A percentile compares a stretch with the other conserved stretches of the same genome.
These are phyloP conservation scores for Nakazawaea pomicola DNA, from an alignment of 805 yeast genomes.

Conservation along the genomic window DNA sequence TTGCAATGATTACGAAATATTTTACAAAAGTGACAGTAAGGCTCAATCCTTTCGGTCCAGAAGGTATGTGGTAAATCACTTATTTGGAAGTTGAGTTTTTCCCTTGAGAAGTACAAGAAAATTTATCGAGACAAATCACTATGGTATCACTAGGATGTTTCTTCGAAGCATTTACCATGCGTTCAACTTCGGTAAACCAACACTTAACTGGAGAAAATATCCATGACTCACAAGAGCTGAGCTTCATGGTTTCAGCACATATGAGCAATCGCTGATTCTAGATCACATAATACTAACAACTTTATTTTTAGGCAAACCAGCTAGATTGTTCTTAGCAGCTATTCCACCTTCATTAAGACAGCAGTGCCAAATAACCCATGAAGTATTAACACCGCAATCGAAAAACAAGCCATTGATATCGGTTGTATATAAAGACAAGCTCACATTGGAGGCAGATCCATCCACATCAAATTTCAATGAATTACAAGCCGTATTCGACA, in stretches of 20 bases:
- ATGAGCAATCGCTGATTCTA: no score
- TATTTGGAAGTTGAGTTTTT: no score
- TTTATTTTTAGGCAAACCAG: slow-evolving; percentile 51
- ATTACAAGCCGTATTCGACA: slow-evolving; percentile 61
- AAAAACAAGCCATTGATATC: slow-evolving; percentile 54
- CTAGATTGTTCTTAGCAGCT: slow-evolving; percentile 72
- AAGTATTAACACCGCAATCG: slow-evolving; percentile 46
- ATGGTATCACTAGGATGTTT: no score
- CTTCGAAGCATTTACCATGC: no score
- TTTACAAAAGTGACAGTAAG: slow-evolving; percentile 71
- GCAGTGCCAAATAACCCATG: slow-evolving; percentile 56
- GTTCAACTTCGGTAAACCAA: no score
- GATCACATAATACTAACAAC: slow-evolving; percentile 1
- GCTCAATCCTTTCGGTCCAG: slow-evolving; percentile 72
- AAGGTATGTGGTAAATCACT: slow-evolving; percentile 37
- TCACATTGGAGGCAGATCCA: slow-evolving; percentile 65
- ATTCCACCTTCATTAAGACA: slow-evolving; percentile 73
- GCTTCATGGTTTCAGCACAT: no score
- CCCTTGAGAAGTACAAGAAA: no score
- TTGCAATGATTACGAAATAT: slow-evolving; percentile 80
- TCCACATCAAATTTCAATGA: slow-evolving; percentile 49
- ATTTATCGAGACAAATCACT: no score
- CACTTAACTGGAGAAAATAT: no score
- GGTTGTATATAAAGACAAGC: slow-evolving; percentile 81
- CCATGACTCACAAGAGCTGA: no score